Percentiles rank a stretch among this genome's conserved stretches.
These are phyloP conservation scores for Cladosporium sphaerospermum DNA, from an alignment of 2,329 filamentous ascomycete species.

Conservation along the genomic window DNA sequence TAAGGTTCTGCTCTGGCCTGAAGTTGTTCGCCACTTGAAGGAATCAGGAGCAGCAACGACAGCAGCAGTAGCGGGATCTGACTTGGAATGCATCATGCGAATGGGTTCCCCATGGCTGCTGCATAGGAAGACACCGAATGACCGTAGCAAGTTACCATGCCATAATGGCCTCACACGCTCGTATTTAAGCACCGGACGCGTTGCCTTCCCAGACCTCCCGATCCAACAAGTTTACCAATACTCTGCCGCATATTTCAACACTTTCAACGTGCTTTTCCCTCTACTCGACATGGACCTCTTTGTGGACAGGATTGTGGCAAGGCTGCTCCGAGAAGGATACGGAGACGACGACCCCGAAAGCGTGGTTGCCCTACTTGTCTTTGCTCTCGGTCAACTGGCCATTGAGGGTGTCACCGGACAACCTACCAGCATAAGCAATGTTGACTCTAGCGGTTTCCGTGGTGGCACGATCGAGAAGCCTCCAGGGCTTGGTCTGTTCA, in stretches of 20 bases:
- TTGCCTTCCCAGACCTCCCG: background rate
- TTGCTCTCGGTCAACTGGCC: slow-evolving; percentile 54
- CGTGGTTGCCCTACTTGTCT: slow-evolving; percentile 52
- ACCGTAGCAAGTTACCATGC: background rate
- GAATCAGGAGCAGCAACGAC: background rate
- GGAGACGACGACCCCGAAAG: slow-evolving; percentile 43
- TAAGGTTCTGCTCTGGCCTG: background rate
- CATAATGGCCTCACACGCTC: background rate
- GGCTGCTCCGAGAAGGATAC: slow-evolving; percentile 45
- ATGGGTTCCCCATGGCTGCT: background rate
- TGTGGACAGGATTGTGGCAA: slow-evolving; percentile 27
- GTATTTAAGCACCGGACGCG: background rate
- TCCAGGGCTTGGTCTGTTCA: slow-evolving; percentile 55
- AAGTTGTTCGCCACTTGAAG: background rate
- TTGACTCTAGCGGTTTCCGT: slow-evolving; percentile 42
- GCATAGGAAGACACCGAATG: background rate
- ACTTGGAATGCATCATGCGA: background rate
- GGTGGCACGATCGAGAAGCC: slow-evolving; percentile 46
- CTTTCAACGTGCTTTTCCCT: slow-evolving; percentile 53
- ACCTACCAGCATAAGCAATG: background rate
- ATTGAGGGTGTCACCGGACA: slow-evolving; percentile 37
- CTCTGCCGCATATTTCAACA: slow-evolving; percentile 52
- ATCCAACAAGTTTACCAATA: slow-evolving; percentile 40
- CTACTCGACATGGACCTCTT: slow-evolving; percentile 54
- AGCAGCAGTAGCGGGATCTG: background rate